Evolutionary conservation across 2,329 filamentous ascomycete species (phyloP), one percentile per base, ranked within the genome.

Genomic region (Dactylonectria macrodidyma): DNA sequence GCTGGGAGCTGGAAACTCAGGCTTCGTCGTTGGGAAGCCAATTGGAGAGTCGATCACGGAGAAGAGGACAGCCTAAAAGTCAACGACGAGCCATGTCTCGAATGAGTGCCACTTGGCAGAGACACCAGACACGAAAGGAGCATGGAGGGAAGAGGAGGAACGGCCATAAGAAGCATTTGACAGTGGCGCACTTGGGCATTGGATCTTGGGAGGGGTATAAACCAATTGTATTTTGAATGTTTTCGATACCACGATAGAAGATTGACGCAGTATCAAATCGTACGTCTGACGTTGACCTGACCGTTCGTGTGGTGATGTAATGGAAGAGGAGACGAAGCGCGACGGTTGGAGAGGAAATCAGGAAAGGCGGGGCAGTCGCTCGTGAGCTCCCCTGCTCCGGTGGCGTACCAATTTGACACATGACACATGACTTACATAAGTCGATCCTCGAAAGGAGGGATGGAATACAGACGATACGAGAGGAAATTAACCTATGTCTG

Each of bases 31-130:
- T 3, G 83, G 79, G 2, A 75, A 71, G 75, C 88, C 89, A 1
- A 73, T 84, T 2, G 89, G 88, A 4, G 78, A 84, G 78, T 79
- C 86, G 1, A 93, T 94, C 71, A 83, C 84, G 3, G 90, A 92
- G 82, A 90, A 86, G 83, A 83, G 87, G 75, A 80, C 77, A 4
- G 78, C 78, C n/a, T 87, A 61, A 80, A 22, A 44, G 41, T 36
- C 51, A 26, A 48, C 56, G 61, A 33, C 9, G 30, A 24, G 34
- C 19, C 22, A 51, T 51, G 33, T 10, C n/a, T 30, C 34, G 44
- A 33, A 44, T 34, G 41, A 52, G n/a, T 30, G 48, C 22, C 50
- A 44, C 41, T 44, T 19, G 59, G 46, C 24, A 33, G 24, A 57
- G 19, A 41, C 19, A 16, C 11, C 24, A 57, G 26, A 48, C 19